These are phyloP conservation scores for Eucalyptus shirleyi DNA, from an alignment of 345 rosid species.

Conservation along the genomic window DNA sequence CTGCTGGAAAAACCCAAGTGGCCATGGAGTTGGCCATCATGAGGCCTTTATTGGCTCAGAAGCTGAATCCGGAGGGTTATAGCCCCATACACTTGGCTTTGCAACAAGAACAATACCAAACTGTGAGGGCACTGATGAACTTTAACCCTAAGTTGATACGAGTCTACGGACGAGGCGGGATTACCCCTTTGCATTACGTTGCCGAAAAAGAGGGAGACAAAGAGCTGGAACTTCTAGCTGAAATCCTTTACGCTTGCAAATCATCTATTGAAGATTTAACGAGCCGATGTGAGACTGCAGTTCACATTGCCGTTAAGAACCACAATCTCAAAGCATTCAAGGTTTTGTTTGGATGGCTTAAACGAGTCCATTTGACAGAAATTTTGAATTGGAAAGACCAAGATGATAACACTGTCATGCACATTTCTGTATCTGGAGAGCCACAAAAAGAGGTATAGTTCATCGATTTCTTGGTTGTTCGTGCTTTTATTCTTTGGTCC, in stretches of 20 bases:
- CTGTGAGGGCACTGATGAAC: neutral
- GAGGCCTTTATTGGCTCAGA: no score
- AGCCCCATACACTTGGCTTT: no score
- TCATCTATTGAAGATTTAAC: neutral
- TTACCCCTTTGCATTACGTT: neutral
- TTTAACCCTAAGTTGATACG: rapidly evolving
- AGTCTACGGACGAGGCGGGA: neutral
- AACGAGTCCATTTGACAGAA: rapidly evolving
- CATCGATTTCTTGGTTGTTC: neutral
- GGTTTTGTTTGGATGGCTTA: neutral
- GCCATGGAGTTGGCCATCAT: no score
- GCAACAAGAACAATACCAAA: neutral
- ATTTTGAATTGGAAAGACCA: neutral
- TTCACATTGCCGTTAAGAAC: neutral
- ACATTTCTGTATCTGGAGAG: neutral
- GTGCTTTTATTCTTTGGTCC: neutral
- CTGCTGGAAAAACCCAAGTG: no score
- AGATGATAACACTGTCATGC: neutral
- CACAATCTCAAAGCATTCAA: neutral
- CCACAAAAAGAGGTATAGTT: neutral
- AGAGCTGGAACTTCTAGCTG: neutral
- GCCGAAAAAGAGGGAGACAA: rapidly evolving
- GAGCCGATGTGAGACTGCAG: neutral
- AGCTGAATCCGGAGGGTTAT: no score
- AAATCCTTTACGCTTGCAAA: neutral